Evolutionary conservation across 2,329 filamentous ascomycete species (phyloP).

Genomic region (Aspergillus candidus): DNA sequence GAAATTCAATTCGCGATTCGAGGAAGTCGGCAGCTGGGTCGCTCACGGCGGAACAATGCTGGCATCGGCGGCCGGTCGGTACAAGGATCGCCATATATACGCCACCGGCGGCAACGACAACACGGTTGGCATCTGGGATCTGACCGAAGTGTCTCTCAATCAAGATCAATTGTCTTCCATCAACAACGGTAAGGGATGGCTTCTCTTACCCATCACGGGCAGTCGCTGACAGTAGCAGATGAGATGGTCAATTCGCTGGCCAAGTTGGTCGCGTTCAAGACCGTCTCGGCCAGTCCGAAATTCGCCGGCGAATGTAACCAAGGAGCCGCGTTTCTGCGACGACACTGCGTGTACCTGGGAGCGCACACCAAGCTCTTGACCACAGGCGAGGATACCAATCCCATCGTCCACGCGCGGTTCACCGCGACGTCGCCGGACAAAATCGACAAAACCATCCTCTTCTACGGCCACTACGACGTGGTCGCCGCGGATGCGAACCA

Average conservation of each 20-base stretch:
- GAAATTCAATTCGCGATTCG: slow-evolving; percentile 76
- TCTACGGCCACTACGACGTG: slow-evolving; percentile 98
- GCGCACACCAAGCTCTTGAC: slow-evolving; percentile 87
- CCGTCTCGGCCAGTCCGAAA: slow-evolving; percentile 77
- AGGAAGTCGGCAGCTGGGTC: slow-evolving; percentile 69
- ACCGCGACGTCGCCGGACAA: slow-evolving; percentile 62
- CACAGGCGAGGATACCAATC: slow-evolving; percentile 72
- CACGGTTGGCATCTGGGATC: slow-evolving; percentile 80
- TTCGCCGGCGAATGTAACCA: slow-evolving; percentile 88
- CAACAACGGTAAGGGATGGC: slow-evolving; percentile 47
- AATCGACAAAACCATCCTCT: slow-evolving; percentile 77
- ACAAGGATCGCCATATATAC: slow-evolving; percentile 70
- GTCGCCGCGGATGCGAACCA: slow-evolving; percentile 80
- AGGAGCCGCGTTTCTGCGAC: slow-evolving; percentile 83
- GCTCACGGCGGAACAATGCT: slow-evolving; percentile 85
- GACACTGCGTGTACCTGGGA: slow-evolving; percentile 85
- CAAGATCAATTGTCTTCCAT: slow-evolving; percentile 44
- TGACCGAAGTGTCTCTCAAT: slow-evolving; percentile 52
- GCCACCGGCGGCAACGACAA: slow-evolving; percentile 93
- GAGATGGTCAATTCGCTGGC: slow-evolving; percentile 63
- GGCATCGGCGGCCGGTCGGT: slow-evolving; percentile 68
- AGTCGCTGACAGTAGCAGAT: slow-evolving; percentile 37
- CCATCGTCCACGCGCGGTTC: slow-evolving; percentile 89
- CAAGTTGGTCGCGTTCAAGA: slow-evolving; percentile 87
- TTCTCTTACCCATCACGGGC: background rate